A percentile compares a stretch with the other conserved stretches of the same genome.
phyloP scores from a whole-genome alignment of 495 filamentous ascomycete genomes.

The Neurospora sp. region DNA sequence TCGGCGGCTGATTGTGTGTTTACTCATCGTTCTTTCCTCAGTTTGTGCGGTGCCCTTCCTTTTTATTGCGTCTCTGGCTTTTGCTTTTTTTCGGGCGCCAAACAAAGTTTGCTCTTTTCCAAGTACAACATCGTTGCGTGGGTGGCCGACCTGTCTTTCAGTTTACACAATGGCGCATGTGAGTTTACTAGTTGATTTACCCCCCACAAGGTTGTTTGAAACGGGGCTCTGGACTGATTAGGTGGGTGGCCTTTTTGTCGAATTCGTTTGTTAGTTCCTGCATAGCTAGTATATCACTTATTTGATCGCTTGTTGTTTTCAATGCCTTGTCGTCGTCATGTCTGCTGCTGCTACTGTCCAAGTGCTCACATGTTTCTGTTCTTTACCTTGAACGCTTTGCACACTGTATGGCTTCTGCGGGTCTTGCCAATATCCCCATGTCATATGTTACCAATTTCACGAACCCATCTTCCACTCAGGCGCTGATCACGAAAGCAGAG shows the following conservation, averaged over 20 bases:
- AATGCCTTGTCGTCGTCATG: not conserved
- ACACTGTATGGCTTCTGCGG: not conserved
- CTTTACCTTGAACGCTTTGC: not conserved
- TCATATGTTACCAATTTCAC: too few species aligned
- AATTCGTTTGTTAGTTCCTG: not conserved
- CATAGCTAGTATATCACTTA: not conserved
- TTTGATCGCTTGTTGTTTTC: not conserved
- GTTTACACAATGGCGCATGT: not conserved
- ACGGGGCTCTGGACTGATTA: not conserved
- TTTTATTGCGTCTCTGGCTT: not conserved
- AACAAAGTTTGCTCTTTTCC: not conserved
- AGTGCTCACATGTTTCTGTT: not conserved
- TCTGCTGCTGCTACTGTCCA: not conserved
- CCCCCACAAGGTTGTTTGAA: not conserved
- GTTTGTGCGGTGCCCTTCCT: not conserved
- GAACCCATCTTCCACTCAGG: not conserved
- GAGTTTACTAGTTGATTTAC: not conserved
- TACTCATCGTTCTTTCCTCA: not conserved
- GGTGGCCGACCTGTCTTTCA: not conserved
- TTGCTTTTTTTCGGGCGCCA: not conserved
- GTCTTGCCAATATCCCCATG: not conserved
- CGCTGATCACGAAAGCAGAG: not conserved
- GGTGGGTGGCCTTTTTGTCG: not conserved
- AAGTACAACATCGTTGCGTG: not conserved
- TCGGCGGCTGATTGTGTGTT: not conserved